Conservation (phyloP, 192 early-diverging fungal genomes). For the Phlyctochytrium bullatum region DNA sequence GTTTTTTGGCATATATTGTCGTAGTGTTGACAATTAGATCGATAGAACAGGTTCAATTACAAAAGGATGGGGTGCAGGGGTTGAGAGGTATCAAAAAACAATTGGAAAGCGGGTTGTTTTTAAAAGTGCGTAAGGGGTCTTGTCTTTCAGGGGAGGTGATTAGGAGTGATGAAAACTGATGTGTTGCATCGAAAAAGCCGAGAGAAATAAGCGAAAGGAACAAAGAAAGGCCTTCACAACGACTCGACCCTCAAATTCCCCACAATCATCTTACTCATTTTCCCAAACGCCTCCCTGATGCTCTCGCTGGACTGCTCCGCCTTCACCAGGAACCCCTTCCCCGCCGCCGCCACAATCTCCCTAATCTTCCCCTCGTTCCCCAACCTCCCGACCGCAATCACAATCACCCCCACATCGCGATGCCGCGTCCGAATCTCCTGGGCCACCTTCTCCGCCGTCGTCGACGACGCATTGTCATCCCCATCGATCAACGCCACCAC, state of each 20-base stretch:
- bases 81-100: too few species aligned
- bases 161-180: too few species aligned
- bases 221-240: too few species aligned
- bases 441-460: neutral
- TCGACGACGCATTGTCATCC: conserved; percentile 1
- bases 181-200: too few species aligned
- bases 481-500: conserved; percentile 22
- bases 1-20: too few species aligned
- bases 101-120: too few species aligned
- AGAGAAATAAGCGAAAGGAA: too few species aligned
- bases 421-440: neutral
- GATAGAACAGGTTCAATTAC: too few species aligned
- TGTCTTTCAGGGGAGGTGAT: too few species aligned
- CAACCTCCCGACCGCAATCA: conserved; percentile 18
- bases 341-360: conserved; percentile 3
- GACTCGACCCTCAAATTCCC: conserved; percentile 18
- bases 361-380: conserved; percentile 4
- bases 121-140: too few species aligned
- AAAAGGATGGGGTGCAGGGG: too few species aligned
- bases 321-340: conserved; percentile 13
- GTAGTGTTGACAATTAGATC: too few species aligned
- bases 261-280: conserved; percentile 11
- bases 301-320: conserved; percentile 11
- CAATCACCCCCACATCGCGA: conserved; percentile 15
- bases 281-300: conserved; percentile 21